phyloP scores from a whole-genome alignment of 768 basidiomycete genomes.

The Suillus subaureus region DNA sequence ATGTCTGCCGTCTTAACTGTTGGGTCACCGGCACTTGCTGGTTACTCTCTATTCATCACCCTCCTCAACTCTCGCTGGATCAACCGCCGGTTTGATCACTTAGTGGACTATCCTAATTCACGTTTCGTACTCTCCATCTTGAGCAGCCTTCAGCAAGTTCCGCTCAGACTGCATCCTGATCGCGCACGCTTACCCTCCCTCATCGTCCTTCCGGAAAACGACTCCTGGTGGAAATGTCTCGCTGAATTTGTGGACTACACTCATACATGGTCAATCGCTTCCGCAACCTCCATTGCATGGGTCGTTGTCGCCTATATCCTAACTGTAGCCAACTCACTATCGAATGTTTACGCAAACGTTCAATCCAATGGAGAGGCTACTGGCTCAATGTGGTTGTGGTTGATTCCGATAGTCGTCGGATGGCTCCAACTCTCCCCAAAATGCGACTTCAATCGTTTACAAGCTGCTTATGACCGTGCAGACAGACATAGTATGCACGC shows the following conservation, averaged over 20 bases:
- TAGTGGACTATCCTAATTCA: conserved; percentile 28
- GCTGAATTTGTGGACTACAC: conserved; percentile 32
- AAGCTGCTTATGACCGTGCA: conserved; percentile 28
- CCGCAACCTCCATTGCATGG: conserved; percentile 38
- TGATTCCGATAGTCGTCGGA: conserved; percentile 36
- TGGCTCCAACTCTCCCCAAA: conserved; percentile 40
- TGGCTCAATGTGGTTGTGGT: conserved; percentile 40
- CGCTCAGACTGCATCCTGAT: conserved; percentile 29
- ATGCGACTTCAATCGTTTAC: conserved; percentile 32
- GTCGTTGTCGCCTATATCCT: conserved; percentile 28
- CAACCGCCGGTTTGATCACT: conserved; percentile 29
- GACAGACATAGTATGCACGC: conserved; percentile 23
- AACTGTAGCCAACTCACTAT: conserved; percentile 33
- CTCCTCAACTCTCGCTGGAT: conserved; percentile 48
- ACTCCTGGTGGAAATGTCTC: conserved; percentile 39
- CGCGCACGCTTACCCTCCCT: conserved; percentile 35
- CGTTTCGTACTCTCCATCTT: conserved; percentile 30
- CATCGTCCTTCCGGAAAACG: conserved; percentile 38
- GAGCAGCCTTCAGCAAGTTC: conserved; percentile 40
- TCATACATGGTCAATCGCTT: conserved; percentile 38
- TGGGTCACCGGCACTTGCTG: conserved; percentile 47
- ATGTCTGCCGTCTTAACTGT: conserved; percentile 44
- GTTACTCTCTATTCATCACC: conserved; percentile 46
- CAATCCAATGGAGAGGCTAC: conserved; percentile 6
- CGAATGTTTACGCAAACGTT: neutral